Evolutionary conservation across 768 basidiomycete genomes (phyloP).

Genomic region (Gymnopilus dilepis): DNA sequence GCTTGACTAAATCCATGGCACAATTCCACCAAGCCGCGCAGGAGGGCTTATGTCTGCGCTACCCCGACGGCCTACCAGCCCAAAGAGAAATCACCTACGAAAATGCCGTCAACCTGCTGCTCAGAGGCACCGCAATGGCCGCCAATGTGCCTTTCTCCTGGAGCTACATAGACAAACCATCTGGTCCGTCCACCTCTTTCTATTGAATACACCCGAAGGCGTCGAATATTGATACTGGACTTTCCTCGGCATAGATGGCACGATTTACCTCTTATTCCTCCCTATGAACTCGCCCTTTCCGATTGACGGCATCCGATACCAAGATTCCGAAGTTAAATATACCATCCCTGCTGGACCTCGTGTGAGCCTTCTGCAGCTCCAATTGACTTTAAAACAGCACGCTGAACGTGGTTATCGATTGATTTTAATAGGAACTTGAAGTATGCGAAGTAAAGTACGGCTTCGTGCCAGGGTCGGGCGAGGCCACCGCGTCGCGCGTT

Average conservation of each 20-base stretch:
- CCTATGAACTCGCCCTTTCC: slow-evolving; percentile 66
- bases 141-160: slow-evolving; percentile 68
- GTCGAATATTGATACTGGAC: background rate
- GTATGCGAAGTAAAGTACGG: slow-evolving; percentile 75
- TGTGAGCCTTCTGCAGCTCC: slow-evolving; percentile 44
- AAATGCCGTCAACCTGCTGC: slow-evolving; percentile 61
- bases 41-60: slow-evolving; percentile 72
- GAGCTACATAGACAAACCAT: slow-evolving; percentile 79
- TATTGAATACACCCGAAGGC: background rate
- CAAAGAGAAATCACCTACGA: slow-evolving; percentile 64
- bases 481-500: slow-evolving; percentile 67
- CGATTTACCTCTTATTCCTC: slow-evolving; percentile 60
- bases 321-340: slow-evolving; percentile 72
- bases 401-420: background rate
- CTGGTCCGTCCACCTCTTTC: slow-evolving; percentile 49
- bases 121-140: slow-evolving; percentile 62
- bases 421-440: slow-evolving; percentile 70
- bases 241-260: slow-evolving; percentile 41
- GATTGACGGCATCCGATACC: slow-evolving; percentile 77
- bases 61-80: slow-evolving; percentile 66
- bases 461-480: slow-evolving; percentile 70
- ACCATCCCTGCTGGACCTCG: slow-evolving; percentile 57
- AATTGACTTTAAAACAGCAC: background rate
- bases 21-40: slow-evolving; percentile 48
- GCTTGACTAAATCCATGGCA: slow-evolving; percentile 9